phyloP scores from a whole-genome alignment of 371 early-diverging fungal species.

The Conidiobolus incongruus region DNA sequence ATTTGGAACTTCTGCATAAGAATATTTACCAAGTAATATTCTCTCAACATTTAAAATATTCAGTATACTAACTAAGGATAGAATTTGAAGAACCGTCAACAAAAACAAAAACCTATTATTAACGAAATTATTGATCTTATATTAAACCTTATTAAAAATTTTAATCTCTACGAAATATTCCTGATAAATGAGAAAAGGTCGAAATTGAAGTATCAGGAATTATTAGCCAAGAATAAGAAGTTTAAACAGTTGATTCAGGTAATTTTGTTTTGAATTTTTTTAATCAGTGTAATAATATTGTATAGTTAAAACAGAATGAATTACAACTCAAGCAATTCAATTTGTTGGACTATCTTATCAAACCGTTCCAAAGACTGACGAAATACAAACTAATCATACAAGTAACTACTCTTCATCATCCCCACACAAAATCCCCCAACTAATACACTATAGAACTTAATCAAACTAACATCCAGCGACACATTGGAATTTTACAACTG shows the following conservation, averaged over 20 bases:
- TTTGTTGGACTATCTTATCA: background rate
- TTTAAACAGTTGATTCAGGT: background rate
- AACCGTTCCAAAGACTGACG: slow-evolving; percentile 1
- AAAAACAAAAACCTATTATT: slow-evolving; percentile 1
- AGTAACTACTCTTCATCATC: no score
- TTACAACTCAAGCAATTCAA: background rate
- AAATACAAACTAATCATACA: slow-evolving; percentile 2
- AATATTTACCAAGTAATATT: background rate
- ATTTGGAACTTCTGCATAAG: background rate
- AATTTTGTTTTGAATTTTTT: background rate
- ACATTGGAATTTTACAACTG: no score
- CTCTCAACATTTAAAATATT: no score
- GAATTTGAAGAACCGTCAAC: no score
- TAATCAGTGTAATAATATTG: background rate
- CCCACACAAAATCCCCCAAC: no score
- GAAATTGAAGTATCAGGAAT: background rate
- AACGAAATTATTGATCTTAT: background rate
- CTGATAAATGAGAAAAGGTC: background rate
- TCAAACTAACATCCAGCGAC: no score
- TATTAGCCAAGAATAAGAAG: background rate
- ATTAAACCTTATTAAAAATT: background rate
- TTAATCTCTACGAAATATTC: slow-evolving; percentile 1
- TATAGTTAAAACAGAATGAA: background rate
- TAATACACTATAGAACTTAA: no score
- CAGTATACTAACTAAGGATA: no score